A percentile compares a stretch with the other conserved stretches of the same genome.
Evolutionary conservation across 1,284 basidiomycete genomes (phyloP).

Genomic region (Heterobasidion annosum): DNA sequence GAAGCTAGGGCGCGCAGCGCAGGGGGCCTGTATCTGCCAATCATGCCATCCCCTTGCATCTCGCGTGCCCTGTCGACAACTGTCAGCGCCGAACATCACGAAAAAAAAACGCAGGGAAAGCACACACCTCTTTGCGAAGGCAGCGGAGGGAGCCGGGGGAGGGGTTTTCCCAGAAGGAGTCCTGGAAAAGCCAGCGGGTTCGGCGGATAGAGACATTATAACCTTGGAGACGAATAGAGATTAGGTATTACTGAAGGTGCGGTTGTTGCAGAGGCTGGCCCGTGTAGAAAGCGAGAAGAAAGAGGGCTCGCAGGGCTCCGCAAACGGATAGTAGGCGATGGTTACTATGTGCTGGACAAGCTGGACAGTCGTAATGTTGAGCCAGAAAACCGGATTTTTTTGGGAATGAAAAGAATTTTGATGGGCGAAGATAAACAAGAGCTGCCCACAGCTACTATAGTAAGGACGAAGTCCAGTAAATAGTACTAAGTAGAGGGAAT

Average conservation of each 20-base stretch:
- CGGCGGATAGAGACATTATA: constrained; percentile 86
- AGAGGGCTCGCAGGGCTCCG: constrained; percentile 9
- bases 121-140: constrained; percentile 75
- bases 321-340: constrained; percentile 1
- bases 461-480: constrained; percentile 28
- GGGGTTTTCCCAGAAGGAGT: constrained; percentile 79
- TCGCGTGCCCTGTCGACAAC: constrained; percentile 59
- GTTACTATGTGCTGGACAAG: constrained; percentile 13
- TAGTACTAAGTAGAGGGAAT: constrained; percentile 38
- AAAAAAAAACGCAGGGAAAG: neutral
- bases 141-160: constrained; percentile 82
- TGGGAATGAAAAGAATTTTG: constrained; percentile 34
- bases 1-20: constrained; percentile 66
- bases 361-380: constrained; percentile 17
- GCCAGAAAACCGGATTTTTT: constrained; percentile 29
- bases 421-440: constrained; percentile 29
- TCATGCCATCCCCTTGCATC: constrained; percentile 66
- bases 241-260: constrained; percentile 73
- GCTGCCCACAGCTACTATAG: constrained; percentile 25
- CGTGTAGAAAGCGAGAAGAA: constrained; percentile 6
- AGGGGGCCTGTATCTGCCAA: constrained; percentile 69
- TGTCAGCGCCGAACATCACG: constrained; percentile 8
- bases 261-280: constrained; percentile 9
- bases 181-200: constrained; percentile 67
- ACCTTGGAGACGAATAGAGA: constrained; percentile 45